Conservation (phyloP, 768 basidiomycete species). For the Cystofilobasidium macerans region DNA sequence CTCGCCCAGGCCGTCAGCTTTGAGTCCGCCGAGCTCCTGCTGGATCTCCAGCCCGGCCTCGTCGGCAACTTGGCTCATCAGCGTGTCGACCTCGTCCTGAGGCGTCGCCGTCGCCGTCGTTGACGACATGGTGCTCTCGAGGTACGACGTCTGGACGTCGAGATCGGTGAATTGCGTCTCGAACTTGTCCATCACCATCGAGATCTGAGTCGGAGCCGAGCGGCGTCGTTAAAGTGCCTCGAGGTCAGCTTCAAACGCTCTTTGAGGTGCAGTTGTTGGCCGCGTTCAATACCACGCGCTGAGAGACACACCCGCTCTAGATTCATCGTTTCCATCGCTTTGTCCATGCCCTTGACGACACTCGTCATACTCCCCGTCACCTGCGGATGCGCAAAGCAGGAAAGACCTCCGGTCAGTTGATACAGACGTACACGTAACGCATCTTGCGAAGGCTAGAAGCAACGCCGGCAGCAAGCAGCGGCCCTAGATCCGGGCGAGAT, state of each 20-base stretch:
- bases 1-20: constrained; percentile 49
- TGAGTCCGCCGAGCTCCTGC: constrained; percentile 58
- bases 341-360: constrained; percentile 96
- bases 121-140: constrained; percentile 92
- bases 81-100: constrained; percentile 88
- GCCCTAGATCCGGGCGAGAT: not conserved
- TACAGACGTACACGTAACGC: too few relatives aligned
- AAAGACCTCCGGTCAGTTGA: not conserved
- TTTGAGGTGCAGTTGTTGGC: too few relatives aligned
- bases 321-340: constrained; percentile 99
- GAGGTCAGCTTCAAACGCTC: too few relatives aligned
- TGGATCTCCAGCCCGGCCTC: constrained; percentile 91
- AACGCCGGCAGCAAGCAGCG: too few relatives aligned
- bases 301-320: constrained; percentile 65
- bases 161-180: constrained; percentile 91
- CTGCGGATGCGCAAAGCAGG: constrained; percentile 33
- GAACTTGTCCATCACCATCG: constrained; percentile 98
- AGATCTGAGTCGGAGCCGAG: constrained; percentile 52
- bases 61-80: constrained; percentile 88
- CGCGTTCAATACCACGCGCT: too few relatives aligned
- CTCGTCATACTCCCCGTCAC: constrained; percentile 94
- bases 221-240: too few relatives aligned
- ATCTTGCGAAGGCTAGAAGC: too few relatives aligned
- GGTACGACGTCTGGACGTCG: constrained; percentile 93
- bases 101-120: constrained; percentile 88